Percentiles rank a stretch among this genome's conserved stretches.
These are phyloP conservation scores for Brettanomyces anomalus DNA, from an alignment of 805 yeast species.

Conservation along the genomic window DNA sequence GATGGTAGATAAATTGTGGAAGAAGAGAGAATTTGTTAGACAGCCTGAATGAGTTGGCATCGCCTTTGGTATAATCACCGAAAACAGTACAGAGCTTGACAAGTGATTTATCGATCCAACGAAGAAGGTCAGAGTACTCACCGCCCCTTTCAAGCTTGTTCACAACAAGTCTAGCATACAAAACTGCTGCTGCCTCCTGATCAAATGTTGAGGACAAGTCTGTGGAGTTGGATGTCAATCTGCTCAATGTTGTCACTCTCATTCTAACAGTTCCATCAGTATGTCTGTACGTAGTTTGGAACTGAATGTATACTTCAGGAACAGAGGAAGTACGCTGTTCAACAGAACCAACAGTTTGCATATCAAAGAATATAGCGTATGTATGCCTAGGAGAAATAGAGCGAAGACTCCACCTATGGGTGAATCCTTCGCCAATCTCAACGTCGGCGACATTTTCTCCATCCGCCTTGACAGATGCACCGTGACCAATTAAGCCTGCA, in stretches of 20 bases:
- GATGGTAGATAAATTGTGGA: constrained; percentile 93
- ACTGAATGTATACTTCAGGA: constrained; percentile 46
- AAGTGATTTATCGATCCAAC: constrained; percentile 92
- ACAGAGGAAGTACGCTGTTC: constrained; percentile 31
- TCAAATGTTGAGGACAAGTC: constrained; percentile 66
- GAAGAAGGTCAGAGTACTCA: constrained; percentile 66
- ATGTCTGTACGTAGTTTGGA: constrained; percentile 88
- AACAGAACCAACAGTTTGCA: constrained; percentile 41
- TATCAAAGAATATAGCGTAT: constrained; percentile 84
- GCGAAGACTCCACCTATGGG: constrained; percentile 81
- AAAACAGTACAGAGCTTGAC: constrained; percentile 86
- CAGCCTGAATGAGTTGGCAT: constrained; percentile 70
- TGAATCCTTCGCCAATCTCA: constrained; percentile 90
- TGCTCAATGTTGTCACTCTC: constrained; percentile 79
- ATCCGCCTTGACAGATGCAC: constrained; percentile 61
- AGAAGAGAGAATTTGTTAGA: constrained; percentile 77
- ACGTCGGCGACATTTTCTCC: constrained; percentile 78
- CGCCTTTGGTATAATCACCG: constrained; percentile 89
- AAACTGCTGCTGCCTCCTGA: constrained; percentile 96
- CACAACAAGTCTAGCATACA: constrained; percentile 86
- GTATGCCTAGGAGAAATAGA: constrained; percentile 81
- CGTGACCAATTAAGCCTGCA: constrained; percentile 92
- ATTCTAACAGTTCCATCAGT: constrained; percentile 85
- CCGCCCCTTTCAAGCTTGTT: constrained; percentile 79
- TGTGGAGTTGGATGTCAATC: constrained; percentile 41